Evolutionary conservation across 1,284 basidiomycete genomes (phyloP).

Genomic region (Peniophora sp.): DNA sequence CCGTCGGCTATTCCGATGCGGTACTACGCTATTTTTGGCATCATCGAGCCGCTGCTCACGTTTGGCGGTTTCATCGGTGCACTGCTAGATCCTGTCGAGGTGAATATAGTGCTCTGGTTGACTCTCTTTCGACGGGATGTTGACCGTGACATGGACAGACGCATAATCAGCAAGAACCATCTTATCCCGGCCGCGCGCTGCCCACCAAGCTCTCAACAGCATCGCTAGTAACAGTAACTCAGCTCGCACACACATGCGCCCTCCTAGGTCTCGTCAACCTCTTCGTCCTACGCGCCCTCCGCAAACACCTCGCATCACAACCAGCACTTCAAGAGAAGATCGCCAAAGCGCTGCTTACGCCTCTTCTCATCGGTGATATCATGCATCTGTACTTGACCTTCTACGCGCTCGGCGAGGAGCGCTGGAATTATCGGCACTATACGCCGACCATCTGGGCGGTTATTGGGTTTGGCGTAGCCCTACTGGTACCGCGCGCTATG

Average conservation of each 20-base stretch:
- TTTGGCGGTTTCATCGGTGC: slow-evolving; percentile 56
- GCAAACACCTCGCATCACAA: slow-evolving; percentile 47
- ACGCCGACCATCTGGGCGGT: slow-evolving; percentile 62
- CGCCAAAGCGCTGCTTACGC: slow-evolving; percentile 50
- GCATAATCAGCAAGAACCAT: slow-evolving; percentile 68
- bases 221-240: slow-evolving; percentile 55
- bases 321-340: slow-evolving; percentile 66
- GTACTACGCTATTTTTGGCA: slow-evolving; percentile 65
- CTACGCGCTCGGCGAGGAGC: slow-evolving; percentile 62
- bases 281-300: slow-evolving; percentile 53
- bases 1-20: slow-evolving; percentile 58
- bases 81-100: slow-evolving; percentile 57
- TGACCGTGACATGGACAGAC: slow-evolving; percentile 34
- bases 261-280: slow-evolving; percentile 63
- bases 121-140: not conserved
- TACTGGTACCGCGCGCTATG: slow-evolving; percentile 59
- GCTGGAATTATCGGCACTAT: slow-evolving; percentile 56
- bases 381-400: slow-evolving; percentile 58
- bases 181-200: slow-evolving; percentile 42
- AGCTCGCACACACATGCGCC: slow-evolving; percentile 69
- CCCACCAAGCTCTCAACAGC: slow-evolving; percentile 46
- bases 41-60: slow-evolving; percentile 66
- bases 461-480: slow-evolving; percentile 49
- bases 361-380: slow-evolving; percentile 61
- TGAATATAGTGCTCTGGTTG: slow-evolving; percentile 21